These are phyloP conservation scores for Baeospora myosura DNA, from an alignment of 1,284 basidiomycete species.

Conservation along the genomic window DNA sequence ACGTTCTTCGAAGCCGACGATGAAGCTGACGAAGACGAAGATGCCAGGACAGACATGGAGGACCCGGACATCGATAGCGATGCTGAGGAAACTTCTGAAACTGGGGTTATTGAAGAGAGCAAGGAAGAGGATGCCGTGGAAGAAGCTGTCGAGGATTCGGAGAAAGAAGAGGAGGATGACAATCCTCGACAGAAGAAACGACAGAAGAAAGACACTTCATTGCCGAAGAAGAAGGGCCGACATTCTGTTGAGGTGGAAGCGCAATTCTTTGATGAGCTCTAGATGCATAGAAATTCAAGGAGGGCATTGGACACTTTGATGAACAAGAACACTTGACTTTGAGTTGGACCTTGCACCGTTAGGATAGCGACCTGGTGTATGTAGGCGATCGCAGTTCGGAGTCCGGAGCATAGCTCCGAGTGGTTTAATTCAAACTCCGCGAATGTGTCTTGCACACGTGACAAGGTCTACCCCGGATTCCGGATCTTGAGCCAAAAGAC, in stretches of 20 bases:
- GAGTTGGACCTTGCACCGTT: no score
- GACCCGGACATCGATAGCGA: constrained; percentile 22
- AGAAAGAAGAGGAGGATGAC: not conserved
- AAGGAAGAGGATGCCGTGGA: constrained; percentile 24
- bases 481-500: no score
- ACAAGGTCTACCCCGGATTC: no score
- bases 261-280: constrained; percentile 65
- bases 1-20: constrained; percentile 41
- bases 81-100: constrained; percentile 14
- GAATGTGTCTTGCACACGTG: no score
- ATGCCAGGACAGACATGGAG: constrained; percentile 19
- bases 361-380: no score
- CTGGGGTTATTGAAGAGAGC: not conserved
- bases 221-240: constrained; percentile 50
- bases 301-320: no score
- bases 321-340: no score
- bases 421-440: no score
- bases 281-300: no score
- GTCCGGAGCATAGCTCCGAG: no score
- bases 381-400: no score
- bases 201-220: constrained; percentile 45
- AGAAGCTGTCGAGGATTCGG: constrained; percentile 11
- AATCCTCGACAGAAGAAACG: constrained; percentile 30
- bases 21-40: constrained; percentile 28
- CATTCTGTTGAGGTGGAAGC: constrained; percentile 47